A percentile compares a stretch with the other conserved stretches of the same genome.
These are phyloP conservation scores for Neckera pumila DNA, from an alignment of 225 moss, liverwort and hornwort species.

Conservation along the genomic window DNA sequence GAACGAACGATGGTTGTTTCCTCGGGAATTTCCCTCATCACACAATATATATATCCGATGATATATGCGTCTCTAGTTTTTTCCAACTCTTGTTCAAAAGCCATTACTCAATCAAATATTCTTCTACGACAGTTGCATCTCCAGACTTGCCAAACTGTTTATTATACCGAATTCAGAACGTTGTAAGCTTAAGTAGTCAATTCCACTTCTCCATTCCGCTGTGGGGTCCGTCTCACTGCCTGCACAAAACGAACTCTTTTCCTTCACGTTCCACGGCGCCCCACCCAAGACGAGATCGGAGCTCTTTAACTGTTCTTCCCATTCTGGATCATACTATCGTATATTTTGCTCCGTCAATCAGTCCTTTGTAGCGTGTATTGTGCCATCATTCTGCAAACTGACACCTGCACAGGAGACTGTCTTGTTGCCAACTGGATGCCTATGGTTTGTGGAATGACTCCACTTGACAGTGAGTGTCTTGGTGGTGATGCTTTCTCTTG, in stretches of 20 bases:
- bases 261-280: neutral
- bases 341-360: neutral
- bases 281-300: neutral
- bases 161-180: too few relatives aligned
- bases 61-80: too few relatives aligned
- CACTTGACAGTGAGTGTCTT: neutral
- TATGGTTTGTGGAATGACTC: neutral
- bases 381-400: neutral
- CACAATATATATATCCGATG: neutral
- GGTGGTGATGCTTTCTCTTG: neutral
- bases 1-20: too few relatives aligned
- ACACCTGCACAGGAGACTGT: neutral
- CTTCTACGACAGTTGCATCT: too few relatives aligned
- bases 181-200: neutral
- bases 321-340: neutral
- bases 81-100: too few relatives aligned
- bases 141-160: too few relatives aligned
- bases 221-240: too few relatives aligned
- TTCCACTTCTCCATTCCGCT: neutral
- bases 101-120: too few relatives aligned
- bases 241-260: neutral
- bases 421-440: neutral
- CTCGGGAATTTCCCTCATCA: neutral
- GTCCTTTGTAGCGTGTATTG: neutral
- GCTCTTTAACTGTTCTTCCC: neutral